Evolutionary conservation across 768 basidiomycete genomes (phyloP).

Genomic region (Leucocoprinus leucothites): DNA sequence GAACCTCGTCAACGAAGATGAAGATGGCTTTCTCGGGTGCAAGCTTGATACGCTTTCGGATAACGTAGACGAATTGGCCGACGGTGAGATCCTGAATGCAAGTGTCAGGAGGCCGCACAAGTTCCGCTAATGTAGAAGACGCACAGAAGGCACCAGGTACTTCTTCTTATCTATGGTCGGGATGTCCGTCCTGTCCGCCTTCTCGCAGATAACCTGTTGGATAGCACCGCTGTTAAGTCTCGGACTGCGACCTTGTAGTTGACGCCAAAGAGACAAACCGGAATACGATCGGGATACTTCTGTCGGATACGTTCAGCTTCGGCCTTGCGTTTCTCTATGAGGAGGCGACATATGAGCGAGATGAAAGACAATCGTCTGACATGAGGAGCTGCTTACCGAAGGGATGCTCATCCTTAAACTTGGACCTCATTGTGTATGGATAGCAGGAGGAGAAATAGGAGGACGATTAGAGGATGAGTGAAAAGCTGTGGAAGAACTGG

Average conservation of each 20-base stretch:
- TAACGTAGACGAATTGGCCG: conserved; percentile 99
- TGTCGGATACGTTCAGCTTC: conserved; percentile 98
- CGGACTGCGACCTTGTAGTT: background rate
- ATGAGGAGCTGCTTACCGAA: conserved; percentile 65
- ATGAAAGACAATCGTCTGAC: conserved; percentile 17
- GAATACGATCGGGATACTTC: conserved; percentile 99
- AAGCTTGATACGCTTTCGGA: conserved; percentile 99
- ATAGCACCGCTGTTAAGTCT: conserved; percentile 6
- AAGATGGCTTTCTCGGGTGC: conserved; percentile 99
- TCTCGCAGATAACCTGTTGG: conserved; percentile 96
- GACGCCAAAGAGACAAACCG: conserved; percentile 53
- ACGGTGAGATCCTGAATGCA: conserved; percentile 82
- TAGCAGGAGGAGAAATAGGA: conserved; percentile 5
- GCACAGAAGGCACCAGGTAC: conserved; percentile 95
- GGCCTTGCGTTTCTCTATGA: conserved; percentile 95
- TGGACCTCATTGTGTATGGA: conserved; percentile 69
- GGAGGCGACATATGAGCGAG: conserved; percentile 29
- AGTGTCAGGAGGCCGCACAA: background rate
- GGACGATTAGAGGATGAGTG: background rate
- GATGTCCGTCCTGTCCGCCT: conserved; percentile 97
- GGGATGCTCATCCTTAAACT: conserved; percentile 99
- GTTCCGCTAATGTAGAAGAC: conserved; percentile 22
- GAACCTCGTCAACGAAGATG: conserved; percentile 98
- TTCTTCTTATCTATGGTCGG: conserved; percentile 99
- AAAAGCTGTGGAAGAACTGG: conserved; percentile 13